These are phyloP conservation scores for Xylariaceae sp. DNA, from an alignment of 2,329 filamentous ascomycete genomes.

Conservation along the genomic window DNA sequence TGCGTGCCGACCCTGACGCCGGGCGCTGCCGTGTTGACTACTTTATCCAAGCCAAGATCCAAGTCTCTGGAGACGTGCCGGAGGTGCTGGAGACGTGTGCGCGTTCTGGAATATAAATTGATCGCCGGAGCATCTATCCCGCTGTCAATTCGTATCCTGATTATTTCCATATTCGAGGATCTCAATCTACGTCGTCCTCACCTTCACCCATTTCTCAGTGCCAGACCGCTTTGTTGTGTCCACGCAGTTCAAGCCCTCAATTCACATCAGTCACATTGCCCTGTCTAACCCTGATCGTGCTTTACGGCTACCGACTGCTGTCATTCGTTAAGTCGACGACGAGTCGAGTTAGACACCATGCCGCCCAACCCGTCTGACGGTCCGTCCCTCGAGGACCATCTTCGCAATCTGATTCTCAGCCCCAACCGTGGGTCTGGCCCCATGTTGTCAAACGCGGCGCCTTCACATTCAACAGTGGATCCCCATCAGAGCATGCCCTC, in stretches of 20 bases:
- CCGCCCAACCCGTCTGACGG: constrained; percentile 15
- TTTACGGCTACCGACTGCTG: not conserved
- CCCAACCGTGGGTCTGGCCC: constrained; percentile 41
- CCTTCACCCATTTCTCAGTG: no score
- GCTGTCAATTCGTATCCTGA: no score
- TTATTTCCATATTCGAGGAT: no score
- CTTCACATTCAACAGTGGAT: not conserved
- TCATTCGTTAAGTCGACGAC: constrained; percentile 3
- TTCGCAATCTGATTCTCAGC: constrained; percentile 58
- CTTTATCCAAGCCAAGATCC: no score
- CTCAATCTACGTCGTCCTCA: no score
- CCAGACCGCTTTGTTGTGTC: not conserved
- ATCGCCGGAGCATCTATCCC: no score
- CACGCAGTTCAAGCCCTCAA: not conserved
- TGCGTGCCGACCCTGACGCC: no score
- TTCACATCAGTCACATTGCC: not conserved
- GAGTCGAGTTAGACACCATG: constrained; percentile 16
- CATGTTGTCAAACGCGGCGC: not conserved
- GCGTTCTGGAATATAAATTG: no score
- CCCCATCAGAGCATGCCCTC: not conserved
- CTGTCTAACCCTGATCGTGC: not conserved
- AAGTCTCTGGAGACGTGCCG: not conserved
- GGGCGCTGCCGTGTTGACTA: no score
- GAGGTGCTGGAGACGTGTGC: not conserved
- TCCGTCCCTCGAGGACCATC: constrained; percentile 47